Percentiles rank a stretch among this genome's conserved stretches.
phyloP scores from a whole-genome alignment of 2,329 filamentous ascomycete genomes.

The Sporothrix schenckii region DNA sequence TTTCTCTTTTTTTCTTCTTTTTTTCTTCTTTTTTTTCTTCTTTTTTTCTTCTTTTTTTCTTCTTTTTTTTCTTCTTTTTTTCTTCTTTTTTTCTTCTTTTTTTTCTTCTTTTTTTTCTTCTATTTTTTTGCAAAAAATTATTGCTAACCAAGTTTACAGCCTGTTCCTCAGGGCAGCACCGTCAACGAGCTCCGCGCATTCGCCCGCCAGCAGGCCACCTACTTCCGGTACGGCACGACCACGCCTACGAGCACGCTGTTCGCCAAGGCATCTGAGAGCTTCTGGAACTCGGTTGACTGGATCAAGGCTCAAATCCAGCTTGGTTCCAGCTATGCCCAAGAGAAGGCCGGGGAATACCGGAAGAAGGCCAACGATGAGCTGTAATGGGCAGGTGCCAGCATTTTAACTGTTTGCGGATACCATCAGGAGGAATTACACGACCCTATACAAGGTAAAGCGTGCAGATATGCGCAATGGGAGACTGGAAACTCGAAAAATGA shows the following conservation, averaged over 20 bases:
- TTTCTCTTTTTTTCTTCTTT: slow-evolving; percentile 36
- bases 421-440: too few relatives aligned
- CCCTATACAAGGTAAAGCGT: too few relatives aligned
- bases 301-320: slow-evolving; percentile 53
- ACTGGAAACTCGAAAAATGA: slow-evolving; percentile 2
- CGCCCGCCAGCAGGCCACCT: slow-evolving; percentile 72
- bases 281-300: slow-evolving; percentile 52
- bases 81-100: slow-evolving; percentile 35
- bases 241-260: slow-evolving; percentile 67
- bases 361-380: slow-evolving; percentile 54
- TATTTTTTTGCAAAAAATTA: slow-evolving; percentile 32
- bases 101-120: too few relatives aligned
- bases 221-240: slow-evolving; percentile 74
- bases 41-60: slow-evolving; percentile 40
- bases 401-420: not conserved
- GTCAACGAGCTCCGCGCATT: slow-evolving; percentile 70
- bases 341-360: slow-evolving; percentile 48
- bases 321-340: slow-evolving; percentile 53
- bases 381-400: slow-evolving; percentile 41
- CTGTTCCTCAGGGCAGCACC: slow-evolving; percentile 67
- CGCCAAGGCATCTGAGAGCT: slow-evolving; percentile 61
- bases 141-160: slow-evolving; percentile 39
- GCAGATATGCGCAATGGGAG: too few relatives aligned
- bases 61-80: slow-evolving; percentile 38
- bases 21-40: slow-evolving; percentile 36